A percentile compares a stretch with the other conserved stretches of the same genome.
These are phyloP conservation scores for Helotiales sp. DNA, from an alignment of 2,329 filamentous ascomycete genomes.

Conservation along the genomic window DNA sequence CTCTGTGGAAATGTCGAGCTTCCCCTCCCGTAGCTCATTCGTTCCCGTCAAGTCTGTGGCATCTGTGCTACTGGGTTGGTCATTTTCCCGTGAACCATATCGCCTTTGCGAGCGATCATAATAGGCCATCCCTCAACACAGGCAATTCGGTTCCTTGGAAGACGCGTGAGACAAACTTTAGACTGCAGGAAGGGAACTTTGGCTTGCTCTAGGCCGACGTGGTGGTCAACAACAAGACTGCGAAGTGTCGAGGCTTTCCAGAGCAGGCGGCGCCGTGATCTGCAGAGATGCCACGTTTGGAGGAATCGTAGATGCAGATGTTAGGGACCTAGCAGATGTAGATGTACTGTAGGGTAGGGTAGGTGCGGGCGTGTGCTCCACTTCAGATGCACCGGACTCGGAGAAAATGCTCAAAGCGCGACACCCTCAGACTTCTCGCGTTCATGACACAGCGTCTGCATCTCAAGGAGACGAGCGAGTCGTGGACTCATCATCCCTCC, in stretches of 20 bases:
- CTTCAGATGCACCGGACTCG: too few relatives aligned
- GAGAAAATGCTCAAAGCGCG: neutral
- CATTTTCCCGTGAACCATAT: neutral
- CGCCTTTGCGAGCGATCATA: constrained; percentile 1
- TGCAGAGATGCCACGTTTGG: too few relatives aligned
- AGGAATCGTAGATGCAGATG: neutral
- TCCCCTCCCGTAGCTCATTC: neutral
- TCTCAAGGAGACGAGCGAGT: neutral
- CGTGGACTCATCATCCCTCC: neutral
- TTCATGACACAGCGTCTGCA: constrained; percentile 3
- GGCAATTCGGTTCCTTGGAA: neutral
- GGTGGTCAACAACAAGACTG: neutral
- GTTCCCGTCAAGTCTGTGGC: neutral
- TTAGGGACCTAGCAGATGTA: too few relatives aligned
- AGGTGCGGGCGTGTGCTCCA: too few relatives aligned
- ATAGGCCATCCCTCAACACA: neutral
- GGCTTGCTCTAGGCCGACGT: neutral
- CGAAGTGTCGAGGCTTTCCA: neutral
- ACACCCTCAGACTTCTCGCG: constrained; percentile 1
- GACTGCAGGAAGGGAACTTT: neutral
- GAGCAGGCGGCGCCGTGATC: neutral
- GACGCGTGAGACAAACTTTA: neutral
- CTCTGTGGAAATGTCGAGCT: neutral
- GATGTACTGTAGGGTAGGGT: too few relatives aligned
- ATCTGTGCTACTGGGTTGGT: neutral